Evolutionary conservation across 208 protist genomes (phyloP), one percentile per base, ranked within the genome.

Genomic region (Trypanosoma boissoni): DNA sequence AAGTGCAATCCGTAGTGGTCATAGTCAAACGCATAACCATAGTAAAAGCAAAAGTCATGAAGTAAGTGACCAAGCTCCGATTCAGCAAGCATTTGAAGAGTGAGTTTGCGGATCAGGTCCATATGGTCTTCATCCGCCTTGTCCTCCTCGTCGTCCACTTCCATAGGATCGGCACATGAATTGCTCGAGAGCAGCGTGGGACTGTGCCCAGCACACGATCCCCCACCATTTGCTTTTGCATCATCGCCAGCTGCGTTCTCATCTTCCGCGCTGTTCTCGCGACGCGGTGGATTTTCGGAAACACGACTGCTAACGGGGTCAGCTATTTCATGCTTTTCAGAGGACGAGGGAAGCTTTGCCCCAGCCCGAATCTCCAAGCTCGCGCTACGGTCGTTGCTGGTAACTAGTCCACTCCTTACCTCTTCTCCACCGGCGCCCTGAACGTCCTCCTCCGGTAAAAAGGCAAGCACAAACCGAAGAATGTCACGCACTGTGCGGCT

Each of bases 21-120:
- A 68, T 90, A 94, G 68, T 94, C 74, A 72, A 94, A 94, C 26
- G 61, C 62, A 63, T 68, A 80, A 23, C 81, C 83, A 61, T 90
- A 94, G 72, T 91, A 94, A 60, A 76, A 73, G 63, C 87, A 94
- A 51, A 94, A 90, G 57, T 94, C 83, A 21, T 76, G 59, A 48
- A 94, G 83, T 5, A 90, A 34, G 29, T 86, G 67, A 4, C 78
- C 73, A 14, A 91, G 42, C 9, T 56, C 49, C 64, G 74, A 28
- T 63, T 57, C 45, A 32, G 73, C 44, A 79, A 70, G 56, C 67
- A 88, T 23, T 80, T 72, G 41, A 31, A 45, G 29, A 53, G 65
- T 46, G 51, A 62, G 28, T 23, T 34, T 46, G 42, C 65, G 60
- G 54, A 68, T 2, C 57, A 56, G 37, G 48, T 49, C 44, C 27